Evolutionary conservation across 2,329 filamentous ascomycete genomes (phyloP).

Genomic region (Trichoderma lentiforme): DNA sequence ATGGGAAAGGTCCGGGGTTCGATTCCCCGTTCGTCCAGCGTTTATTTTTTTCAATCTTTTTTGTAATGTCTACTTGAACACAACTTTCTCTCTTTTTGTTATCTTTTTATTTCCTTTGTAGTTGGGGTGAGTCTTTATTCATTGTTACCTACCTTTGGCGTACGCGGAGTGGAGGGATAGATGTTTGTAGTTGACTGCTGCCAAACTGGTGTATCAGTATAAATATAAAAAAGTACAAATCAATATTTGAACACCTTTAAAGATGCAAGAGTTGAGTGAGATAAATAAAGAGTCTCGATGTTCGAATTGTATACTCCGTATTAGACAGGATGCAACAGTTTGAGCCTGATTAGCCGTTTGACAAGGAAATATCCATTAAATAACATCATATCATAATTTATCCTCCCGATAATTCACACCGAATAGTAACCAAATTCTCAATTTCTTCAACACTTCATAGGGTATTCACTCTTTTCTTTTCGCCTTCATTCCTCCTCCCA

Average conservation of each 20-base stretch:
- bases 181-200: neutral
- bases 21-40: conserved; percentile 21
- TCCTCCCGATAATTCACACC: neutral
- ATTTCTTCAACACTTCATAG: no score
- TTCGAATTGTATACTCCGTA: neutral
- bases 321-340: neutral
- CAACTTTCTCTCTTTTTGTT: neutral
- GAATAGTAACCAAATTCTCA: neutral
- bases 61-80: neutral
- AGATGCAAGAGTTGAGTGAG: neutral
- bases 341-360: neutral
- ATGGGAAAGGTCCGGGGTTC: conserved; percentile 22
- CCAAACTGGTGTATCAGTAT: neutral
- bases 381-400: neutral
- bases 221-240: neutral
- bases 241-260: neutral
- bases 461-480: neutral
- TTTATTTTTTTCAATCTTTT: neutral
- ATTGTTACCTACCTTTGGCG: neutral
- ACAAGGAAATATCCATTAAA: neutral
- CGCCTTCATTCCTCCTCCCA: neutral
- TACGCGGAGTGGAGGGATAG: neutral
- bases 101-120: neutral
- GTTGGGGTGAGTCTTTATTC: neutral
- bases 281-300: neutral